Percentiles rank a stretch among this genome's conserved stretches.
These are phyloP conservation scores for Ilyonectria robusta DNA, from an alignment of 2,329 filamentous ascomycete species.

Conservation along the genomic window DNA sequence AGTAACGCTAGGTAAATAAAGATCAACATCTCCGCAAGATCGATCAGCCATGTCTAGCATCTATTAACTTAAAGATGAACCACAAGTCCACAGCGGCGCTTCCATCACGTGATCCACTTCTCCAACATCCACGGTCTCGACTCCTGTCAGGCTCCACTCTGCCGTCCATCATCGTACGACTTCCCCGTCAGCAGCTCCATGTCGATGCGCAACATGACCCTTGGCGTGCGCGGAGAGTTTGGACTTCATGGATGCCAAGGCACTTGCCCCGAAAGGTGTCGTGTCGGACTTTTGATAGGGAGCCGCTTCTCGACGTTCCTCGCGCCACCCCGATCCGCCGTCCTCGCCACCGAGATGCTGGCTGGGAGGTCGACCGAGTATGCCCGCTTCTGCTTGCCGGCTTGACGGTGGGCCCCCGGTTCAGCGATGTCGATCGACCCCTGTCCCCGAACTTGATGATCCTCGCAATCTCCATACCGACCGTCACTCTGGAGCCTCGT, in stretches of 20 bases:
- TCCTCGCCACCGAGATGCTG: not conserved
- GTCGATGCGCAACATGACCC: not conserved
- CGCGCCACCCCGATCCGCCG: too few species aligned
- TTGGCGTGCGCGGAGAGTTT: not conserved
- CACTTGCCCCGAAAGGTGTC: not conserved
- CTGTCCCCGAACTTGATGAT: constrained; percentile 8
- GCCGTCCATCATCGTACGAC: constrained; percentile 21
- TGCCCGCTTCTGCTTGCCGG: not conserved
- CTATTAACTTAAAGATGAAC: not conserved
- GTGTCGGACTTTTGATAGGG: not conserved
- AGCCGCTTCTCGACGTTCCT: not conserved
- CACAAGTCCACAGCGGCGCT: not conserved
- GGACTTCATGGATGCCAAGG: not conserved
- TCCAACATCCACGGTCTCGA: constrained; percentile 4
- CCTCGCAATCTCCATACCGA: not conserved
- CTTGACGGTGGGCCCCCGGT: not conserved
- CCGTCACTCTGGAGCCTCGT: not conserved
- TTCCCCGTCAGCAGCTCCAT: not conserved
- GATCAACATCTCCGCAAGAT: not conserved
- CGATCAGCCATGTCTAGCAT: too few species aligned
- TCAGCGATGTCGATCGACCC: not conserved
- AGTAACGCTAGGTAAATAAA: not conserved
- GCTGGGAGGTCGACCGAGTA: too few species aligned
- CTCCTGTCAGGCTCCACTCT: constrained; percentile 21
- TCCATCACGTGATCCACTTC: constrained; percentile 15